Base-by-base conservation (phyloP, 2,329 filamentous ascomycete genomes). In the Phialophora macrospora region DNA sequence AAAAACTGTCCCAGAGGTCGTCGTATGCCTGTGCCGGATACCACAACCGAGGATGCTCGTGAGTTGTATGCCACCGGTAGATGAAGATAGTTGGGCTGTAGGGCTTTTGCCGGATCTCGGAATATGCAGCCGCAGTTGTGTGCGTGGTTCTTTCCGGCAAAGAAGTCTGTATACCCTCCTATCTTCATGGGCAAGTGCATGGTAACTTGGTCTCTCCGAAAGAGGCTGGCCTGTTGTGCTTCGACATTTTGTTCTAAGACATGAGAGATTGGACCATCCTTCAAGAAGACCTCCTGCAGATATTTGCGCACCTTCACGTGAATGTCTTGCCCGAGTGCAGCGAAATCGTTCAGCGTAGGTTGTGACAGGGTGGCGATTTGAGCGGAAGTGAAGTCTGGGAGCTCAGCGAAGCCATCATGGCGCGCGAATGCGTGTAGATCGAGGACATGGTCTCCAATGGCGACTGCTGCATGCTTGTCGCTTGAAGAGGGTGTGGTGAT, bases 91-190 rank as follows among this genome's bases (percentile, higher is more conserved):
- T 82, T 78, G 34, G 55, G 55, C 38, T 57, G 34, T n/a, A 57
- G 9, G 3, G 55, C 55, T 5, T 57, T 57, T 28, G n/a, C 24
- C 28, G 55, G 32, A 7, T 44, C 55, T n/a, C 55, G 32, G 32
- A 57, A 46, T 41, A 57, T 41, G 32, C 30, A 41, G 14, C 55
- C 90, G 17, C 89, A 84, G 64, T 88, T 89, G 78, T 87, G 89
- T 20, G 91, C 91, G 78, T 95, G 91, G 75, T 93, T 89, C 69
- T 89, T 80, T 14, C 91, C 91, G 12, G 89, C 91, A 74, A 91
- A 95, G 80, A 95, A 95, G 77, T 95, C 91, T 1, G 91, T 92
- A 76, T 94, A 95, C 76, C 94, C 91, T 34, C 90, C 89, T 71
- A 94, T 91, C 62, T 83, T 82, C 85, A 95, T 88, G 2, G 91